These are phyloP conservation scores for Calonectria pseudoreteaudii DNA, from an alignment of 2,329 filamentous ascomycete species.

Conservation along the genomic window DNA sequence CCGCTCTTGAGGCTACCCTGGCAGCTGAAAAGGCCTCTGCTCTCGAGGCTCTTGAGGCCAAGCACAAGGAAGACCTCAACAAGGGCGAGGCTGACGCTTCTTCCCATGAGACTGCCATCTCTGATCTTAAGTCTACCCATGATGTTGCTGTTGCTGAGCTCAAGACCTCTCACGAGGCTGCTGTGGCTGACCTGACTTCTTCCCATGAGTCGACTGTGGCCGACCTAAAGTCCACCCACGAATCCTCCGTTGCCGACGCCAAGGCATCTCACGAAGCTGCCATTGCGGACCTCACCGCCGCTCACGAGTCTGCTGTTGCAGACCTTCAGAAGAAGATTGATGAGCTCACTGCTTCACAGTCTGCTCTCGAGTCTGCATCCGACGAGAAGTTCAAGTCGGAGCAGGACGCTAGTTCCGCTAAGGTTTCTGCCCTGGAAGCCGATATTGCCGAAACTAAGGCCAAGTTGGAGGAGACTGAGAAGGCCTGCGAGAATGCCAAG, in stretches of 20 bases:
- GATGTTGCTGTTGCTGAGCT: slow-evolving; percentile 64
- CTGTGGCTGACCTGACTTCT: slow-evolving; percentile 60
- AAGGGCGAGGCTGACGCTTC: slow-evolving; percentile 58
- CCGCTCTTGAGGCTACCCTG: slow-evolving; percentile 57
- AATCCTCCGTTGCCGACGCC: slow-evolving; percentile 62
- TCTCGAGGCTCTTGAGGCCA: slow-evolving; percentile 63
- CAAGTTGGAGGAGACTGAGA: slow-evolving; percentile 60
- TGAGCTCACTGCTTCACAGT: slow-evolving; percentile 61
- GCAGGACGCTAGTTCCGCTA: slow-evolving; percentile 56
- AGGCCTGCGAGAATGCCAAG: slow-evolving; percentile 57
- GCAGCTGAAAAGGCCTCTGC: slow-evolving; percentile 62
- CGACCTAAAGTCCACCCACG: slow-evolving; percentile 52
- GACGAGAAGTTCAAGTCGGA: slow-evolving; percentile 59
- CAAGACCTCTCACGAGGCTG: slow-evolving; percentile 57
- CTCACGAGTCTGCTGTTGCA: slow-evolving; percentile 60
- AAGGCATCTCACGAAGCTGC: slow-evolving; percentile 59
- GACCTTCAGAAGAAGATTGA: slow-evolving; percentile 68
- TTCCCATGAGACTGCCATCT: slow-evolving; percentile 58
- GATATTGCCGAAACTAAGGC: slow-evolving; percentile 64
- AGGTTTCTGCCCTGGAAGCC: slow-evolving; percentile 63
- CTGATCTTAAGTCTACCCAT: slow-evolving; percentile 50
- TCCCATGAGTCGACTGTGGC: slow-evolving; percentile 59
- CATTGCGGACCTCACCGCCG: slow-evolving; percentile 62
- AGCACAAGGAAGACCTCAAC: slow-evolving; percentile 63
- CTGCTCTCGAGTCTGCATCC: slow-evolving; percentile 58